Base-by-base conservation (phyloP, 2,329 filamentous ascomycete species). In the Xylariaceae sp. region DNA sequence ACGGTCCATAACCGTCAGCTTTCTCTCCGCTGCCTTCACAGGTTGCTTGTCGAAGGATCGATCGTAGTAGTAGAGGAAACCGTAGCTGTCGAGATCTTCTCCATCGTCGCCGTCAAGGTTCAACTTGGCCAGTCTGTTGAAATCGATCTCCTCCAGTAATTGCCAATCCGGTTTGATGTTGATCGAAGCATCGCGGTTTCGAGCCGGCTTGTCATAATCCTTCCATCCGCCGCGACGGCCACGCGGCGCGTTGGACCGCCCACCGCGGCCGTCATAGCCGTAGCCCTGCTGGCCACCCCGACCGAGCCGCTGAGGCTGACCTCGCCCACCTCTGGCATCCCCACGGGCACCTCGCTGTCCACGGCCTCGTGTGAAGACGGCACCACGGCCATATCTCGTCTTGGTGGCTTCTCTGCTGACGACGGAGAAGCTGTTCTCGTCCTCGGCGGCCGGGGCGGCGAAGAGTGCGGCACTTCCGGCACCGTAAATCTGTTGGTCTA, bases 31-130 rank as follows among this genome's bases (percentile, higher is more conserved):
- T 56, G 88, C 88, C 83, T 96, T 96, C 72, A 96, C 91, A 20
- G 92, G 89, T 65, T 89, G 85, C 84, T 96, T 96, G 79, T 99
- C 95, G 80, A 90, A 97, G 57, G 87, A 86, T 68, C 93, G 90
- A 79, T 99, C 95, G 78, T 99, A 99, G 84, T 95, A 91, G 86
- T 98, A 93, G 53, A 99, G 83, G 87, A 98, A 99, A 64, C 95
- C 95, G 75, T 97, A 98, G 75, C 86, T 88, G 67, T 96, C 93
- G 60, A 99, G 78, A 71, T 99, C 95, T 78, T 99, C 95, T 70
- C 95, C 95, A 50, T 96, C 91, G 66, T 93, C 91, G 16, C 92
- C 88, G 69, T 98, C 95, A 60, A 99, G 84, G 79, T 97, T 99
- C 70, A 99, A 85, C 84, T 99, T 99, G 67, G 86, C 83, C 66